Conservation (phyloP, 345 rosid species). For the Tarenaya hassleriana region DNA sequence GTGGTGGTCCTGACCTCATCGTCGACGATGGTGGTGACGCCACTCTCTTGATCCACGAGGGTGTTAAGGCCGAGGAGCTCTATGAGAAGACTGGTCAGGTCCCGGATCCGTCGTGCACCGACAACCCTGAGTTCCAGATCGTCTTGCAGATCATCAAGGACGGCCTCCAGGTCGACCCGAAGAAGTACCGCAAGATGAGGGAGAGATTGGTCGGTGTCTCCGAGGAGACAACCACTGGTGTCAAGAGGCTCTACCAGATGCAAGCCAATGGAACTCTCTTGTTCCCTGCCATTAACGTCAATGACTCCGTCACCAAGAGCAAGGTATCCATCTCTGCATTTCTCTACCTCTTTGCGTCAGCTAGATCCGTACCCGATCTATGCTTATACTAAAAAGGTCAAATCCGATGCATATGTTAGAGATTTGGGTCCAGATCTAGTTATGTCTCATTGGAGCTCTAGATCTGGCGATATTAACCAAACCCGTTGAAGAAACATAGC, state of each 20-base stretch:
- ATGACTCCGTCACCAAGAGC: slow-evolving; percentile 99
- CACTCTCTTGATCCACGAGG: slow-evolving; percentile 84
- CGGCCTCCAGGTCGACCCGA: slow-evolving; percentile 61
- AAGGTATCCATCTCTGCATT: slow-evolving; percentile 40
- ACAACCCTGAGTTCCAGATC: slow-evolving; percentile 85
- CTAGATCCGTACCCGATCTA: slow-evolving; percentile 14
- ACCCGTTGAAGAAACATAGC: too few species aligned
- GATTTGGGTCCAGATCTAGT: background rate
- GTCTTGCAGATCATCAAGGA: slow-evolving; percentile 69
- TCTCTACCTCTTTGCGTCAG: background rate
- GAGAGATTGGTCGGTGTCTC: slow-evolving; percentile 81
- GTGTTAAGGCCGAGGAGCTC: slow-evolving; percentile 80
- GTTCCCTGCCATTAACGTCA: slow-evolving; percentile 88
- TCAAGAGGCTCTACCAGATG: slow-evolving; percentile 90
- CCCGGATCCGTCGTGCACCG: slow-evolving; percentile 72
- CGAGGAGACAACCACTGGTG: slow-evolving; percentile 88
- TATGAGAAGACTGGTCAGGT: slow-evolving; percentile 62
- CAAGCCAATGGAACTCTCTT: slow-evolving; percentile 60
- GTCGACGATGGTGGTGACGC: slow-evolving; percentile 96
- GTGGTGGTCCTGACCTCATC: slow-evolving; percentile 79
- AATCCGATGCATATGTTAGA: too few species aligned
- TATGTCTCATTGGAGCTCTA: background rate
- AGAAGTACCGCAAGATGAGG: slow-evolving; percentile 68
- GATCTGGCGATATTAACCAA: too few species aligned
- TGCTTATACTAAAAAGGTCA: too few species aligned